Conservation (phyloP, 1,139 yeast species). For the Suhomyces terraborum region DNA sequence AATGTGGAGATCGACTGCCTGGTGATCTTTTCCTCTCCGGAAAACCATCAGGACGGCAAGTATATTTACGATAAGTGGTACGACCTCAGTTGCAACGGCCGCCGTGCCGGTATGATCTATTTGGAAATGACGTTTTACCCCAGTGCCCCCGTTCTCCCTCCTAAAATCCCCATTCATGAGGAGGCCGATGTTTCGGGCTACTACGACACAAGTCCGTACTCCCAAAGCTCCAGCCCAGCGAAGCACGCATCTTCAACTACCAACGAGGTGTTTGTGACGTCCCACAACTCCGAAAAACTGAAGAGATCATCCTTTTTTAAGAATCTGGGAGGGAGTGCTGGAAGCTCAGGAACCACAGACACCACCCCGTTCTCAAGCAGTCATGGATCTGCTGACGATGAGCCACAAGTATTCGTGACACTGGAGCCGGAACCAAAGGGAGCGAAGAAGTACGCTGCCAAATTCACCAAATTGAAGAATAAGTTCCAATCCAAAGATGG, state of each 20-base stretch:
- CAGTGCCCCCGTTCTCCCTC: constrained; percentile 50
- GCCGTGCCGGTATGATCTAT: constrained; percentile 85
- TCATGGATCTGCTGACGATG: constrained; percentile 11
- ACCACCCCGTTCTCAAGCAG: constrained; percentile 12
- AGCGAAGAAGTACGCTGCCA: constrained; percentile 27
- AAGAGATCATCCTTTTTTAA: constrained; percentile 19
- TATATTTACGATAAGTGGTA: constrained; percentile 79
- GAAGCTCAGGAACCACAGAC: constrained; percentile 5
- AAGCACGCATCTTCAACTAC: constrained; percentile 3
- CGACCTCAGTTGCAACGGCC: constrained; percentile 63
- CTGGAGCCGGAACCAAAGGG: constrained; percentile 18
- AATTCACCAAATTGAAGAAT: constrained; percentile 34
- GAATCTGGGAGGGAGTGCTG: constrained; percentile 11
- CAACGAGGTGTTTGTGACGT: constrained; percentile 15
- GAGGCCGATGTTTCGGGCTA: constrained; percentile 3
- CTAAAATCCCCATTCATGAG: constrained; percentile 27
- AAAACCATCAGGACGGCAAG: constrained; percentile 66
- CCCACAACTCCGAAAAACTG: constrained; percentile 19
- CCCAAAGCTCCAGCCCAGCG: constrained; percentile 12
- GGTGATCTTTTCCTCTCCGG: constrained; percentile 54
- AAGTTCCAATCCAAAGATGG: constrained; percentile 43
- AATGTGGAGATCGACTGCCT: constrained; percentile 77
- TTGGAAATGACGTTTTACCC: constrained; percentile 93
- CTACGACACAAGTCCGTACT: constrained; percentile 4
- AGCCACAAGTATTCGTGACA: constrained; percentile 20